phyloP scores from a whole-genome alignment of 225 moss, liverwort and hornwort species.

The Ulota crispa region DNA sequence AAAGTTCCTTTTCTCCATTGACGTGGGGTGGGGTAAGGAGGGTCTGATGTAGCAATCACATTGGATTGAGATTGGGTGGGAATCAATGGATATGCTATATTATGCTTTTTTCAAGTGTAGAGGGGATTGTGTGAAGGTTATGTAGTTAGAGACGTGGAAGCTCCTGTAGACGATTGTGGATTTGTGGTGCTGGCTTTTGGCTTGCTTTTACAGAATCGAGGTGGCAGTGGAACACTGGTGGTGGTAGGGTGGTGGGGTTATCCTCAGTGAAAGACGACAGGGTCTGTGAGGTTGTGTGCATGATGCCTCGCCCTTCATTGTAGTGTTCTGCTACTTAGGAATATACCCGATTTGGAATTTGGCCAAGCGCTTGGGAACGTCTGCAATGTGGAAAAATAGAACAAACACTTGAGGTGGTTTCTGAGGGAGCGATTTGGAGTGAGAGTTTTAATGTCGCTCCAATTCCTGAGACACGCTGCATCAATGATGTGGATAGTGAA shows the following conservation, averaged over 20 bases:
- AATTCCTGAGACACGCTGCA: conserved; percentile 29
- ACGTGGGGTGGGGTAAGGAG: neutral
- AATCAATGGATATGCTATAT: neutral
- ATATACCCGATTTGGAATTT: neutral
- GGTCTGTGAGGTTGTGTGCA: conserved; percentile 5
- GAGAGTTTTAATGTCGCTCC: conserved; percentile 35
- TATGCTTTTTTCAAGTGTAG: conserved; percentile 21
- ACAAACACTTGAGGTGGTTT: conserved; percentile 25
- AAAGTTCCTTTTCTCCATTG: neutral
- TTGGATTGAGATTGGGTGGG: conserved; percentile 20
- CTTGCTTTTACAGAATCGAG: conserved; percentile 20
- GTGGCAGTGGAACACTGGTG: conserved; percentile 18
- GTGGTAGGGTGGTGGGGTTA: neutral
- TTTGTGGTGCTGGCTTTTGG: conserved; percentile 30
- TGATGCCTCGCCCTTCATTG: neutral
- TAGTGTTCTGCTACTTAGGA: conserved; percentile 12
- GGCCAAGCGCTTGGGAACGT: conserved; percentile 23
- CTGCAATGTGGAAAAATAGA: conserved; percentile 16
- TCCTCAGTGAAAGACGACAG: conserved; percentile 10
- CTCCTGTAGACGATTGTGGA: conserved; percentile 18
- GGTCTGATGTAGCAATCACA: conserved; percentile 22
- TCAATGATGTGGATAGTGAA: conserved; percentile 28
- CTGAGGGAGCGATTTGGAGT: conserved; percentile 30
- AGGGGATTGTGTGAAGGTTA: conserved; percentile 29
- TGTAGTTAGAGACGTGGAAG: conserved; percentile 23